These are phyloP conservation scores for Ceratobasidium theobromae DNA, from an alignment of 1,284 basidiomycete species.

Conservation along the genomic window DNA sequence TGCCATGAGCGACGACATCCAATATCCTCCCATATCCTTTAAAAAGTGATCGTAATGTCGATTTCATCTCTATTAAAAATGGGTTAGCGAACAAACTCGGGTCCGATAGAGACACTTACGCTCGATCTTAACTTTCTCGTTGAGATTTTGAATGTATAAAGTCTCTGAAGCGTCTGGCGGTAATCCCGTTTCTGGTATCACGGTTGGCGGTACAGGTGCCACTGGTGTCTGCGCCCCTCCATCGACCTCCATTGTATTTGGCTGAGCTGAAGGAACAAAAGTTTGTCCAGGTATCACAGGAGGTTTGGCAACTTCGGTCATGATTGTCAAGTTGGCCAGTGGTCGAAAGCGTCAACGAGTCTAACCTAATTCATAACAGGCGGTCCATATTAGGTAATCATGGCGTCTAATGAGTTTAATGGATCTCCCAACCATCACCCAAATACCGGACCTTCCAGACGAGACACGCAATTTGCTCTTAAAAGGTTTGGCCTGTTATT, in stretches of 20 bases:
- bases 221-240: neutral
- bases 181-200: conserved; percentile 22
- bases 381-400: conserved; percentile 3
- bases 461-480: conserved; percentile 9
- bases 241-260: conserved; percentile 20
- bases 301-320: conserved; percentile 23
- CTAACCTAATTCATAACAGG: neutral
- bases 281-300: conserved; percentile 28
- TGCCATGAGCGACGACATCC: conserved; percentile 89
- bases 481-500: conserved; percentile 21
- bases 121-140: conserved; percentile 91
- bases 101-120: conserved; percentile 50
- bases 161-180: conserved; percentile 65
- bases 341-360: conserved; percentile 1
- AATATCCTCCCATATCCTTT: conserved; percentile 90
- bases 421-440: conserved; percentile 29
- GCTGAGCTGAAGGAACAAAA: conserved; percentile 16
- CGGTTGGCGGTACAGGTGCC: neutral
- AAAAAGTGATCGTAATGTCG: conserved; percentile 86
- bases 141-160: conserved; percentile 95
- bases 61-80: conserved; percentile 69
- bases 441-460: conserved; percentile 27
- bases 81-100: conserved; percentile 27
- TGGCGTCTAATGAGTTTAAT: conserved; percentile 6
- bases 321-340: neutral